Conservation (phyloP, 352 stramenopile species). For the Phytophthora sp. region DNA sequence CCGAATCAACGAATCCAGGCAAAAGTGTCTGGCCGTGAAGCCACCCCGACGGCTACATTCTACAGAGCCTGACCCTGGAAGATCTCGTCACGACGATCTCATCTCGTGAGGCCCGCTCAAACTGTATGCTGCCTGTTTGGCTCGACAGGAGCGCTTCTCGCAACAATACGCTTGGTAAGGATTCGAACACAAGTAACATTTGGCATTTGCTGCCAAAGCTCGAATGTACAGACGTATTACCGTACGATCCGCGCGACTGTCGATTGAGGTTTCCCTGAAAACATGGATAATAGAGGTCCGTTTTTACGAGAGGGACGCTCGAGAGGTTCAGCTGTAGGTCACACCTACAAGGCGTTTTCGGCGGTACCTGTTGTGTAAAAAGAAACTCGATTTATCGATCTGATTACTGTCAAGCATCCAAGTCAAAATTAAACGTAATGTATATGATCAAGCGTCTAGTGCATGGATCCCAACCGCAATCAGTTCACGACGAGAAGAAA, state of each 20-base stretch:
- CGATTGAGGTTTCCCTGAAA: not conserved
- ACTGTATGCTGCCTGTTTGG: conserved; percentile 13
- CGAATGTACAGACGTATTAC: too few species aligned
- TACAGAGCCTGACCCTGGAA: conserved; percentile 1
- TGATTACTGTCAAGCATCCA: too few species aligned
- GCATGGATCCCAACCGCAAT: too few species aligned
- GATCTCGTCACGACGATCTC: conserved; percentile 16
- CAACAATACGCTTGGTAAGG: not conserved
- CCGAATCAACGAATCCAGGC: conserved; percentile 14
- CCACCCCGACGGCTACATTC: conserved; percentile 1
- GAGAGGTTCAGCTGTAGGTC: too few species aligned
- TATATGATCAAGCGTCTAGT: too few species aligned
- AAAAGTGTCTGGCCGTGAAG: conserved; percentile 4
- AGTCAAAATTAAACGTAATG: too few species aligned
- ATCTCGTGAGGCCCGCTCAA: conserved; percentile 6
- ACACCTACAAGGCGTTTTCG: too few species aligned
- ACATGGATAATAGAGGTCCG: not conserved
- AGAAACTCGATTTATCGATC: too few species aligned
- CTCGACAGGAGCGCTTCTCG: not conserved
- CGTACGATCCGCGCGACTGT: not conserved
- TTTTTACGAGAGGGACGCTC: not conserved
- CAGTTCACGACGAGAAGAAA: too few species aligned
- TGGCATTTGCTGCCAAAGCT: conserved; percentile 4
- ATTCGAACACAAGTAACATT: not conserved
- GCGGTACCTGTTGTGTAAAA: too few species aligned